Conservation (phyloP, 1,139 yeast genomes). For the Wickerhamomyces sp. region DNA sequence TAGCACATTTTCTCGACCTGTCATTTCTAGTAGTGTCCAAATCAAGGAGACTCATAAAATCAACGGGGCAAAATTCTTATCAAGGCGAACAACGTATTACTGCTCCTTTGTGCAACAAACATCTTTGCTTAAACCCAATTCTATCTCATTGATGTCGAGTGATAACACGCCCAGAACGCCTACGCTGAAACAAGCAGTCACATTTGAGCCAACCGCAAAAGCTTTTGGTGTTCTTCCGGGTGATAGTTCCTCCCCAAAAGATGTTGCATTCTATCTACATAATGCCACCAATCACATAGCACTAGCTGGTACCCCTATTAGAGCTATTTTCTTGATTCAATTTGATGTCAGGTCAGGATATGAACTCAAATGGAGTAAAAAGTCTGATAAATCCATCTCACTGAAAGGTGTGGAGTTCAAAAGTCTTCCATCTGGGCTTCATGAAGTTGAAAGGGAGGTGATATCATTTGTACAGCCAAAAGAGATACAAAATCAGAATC, state of each 20-base stretch:
- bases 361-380: slow-evolving; percentile 49
- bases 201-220: neutral
- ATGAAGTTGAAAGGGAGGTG: slow-evolving; percentile 50
- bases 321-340: slow-evolving; percentile 52
- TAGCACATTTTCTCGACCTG: neutral
- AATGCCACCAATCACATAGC: slow-evolving; percentile 1
- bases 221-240: neutral
- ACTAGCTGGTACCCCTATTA: slow-evolving; percentile 26
- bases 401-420: slow-evolving; percentile 59
- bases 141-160: neutral
- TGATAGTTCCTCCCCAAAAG: slow-evolving; percentile 3
- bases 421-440: slow-evolving; percentile 82
- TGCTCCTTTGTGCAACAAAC: too few species aligned
- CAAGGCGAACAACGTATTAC: too few species aligned
- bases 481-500: slow-evolving; percentile 23
- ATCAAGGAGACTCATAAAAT: neutral
- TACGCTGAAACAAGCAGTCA: neutral
- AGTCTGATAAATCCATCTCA: slow-evolving; percentile 19
- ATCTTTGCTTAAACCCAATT: too few species aligned
- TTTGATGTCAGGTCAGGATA: slow-evolving; percentile 65
- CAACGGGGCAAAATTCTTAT: neutral
- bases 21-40: neutral
- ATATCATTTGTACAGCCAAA: slow-evolving; percentile 46
- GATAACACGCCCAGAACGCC: neutral
- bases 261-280: slow-evolving; percentile 4